Conservation (phyloP, 352 stramenopile species). For the Globisporangium lucens region DNA sequence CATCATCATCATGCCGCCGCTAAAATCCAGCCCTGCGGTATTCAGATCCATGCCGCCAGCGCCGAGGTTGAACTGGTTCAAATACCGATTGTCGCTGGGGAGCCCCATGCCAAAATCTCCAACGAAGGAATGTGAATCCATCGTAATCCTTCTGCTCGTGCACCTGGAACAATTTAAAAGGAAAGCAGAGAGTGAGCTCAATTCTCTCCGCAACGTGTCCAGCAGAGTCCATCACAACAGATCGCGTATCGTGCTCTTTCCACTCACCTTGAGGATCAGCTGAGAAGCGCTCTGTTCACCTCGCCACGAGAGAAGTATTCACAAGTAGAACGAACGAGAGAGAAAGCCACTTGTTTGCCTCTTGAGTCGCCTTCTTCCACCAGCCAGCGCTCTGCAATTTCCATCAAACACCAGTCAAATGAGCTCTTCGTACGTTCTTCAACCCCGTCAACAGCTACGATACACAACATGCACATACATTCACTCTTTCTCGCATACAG, state of each 20-base stretch:
- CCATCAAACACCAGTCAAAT: background rate
- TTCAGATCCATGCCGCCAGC: conserved; percentile 39
- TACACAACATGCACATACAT: background rate
- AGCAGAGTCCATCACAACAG: too few species aligned
- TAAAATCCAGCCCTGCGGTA: conserved; percentile 59
- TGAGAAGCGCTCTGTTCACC: background rate
- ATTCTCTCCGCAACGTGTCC: background rate
- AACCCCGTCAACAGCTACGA: background rate
- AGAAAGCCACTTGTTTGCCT: background rate
- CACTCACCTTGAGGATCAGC: conserved; percentile 3
- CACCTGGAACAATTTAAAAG: background rate
- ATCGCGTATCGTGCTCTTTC: background rate
- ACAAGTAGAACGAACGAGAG: background rate
- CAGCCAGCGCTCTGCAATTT: conserved; percentile 5
- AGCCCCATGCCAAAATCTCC: conserved; percentile 71
- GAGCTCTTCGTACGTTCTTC: background rate
- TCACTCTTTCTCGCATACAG: background rate
- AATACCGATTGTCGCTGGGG: conserved; percentile 64
- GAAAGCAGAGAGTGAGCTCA: background rate
- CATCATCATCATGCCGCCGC: conserved; percentile 66
- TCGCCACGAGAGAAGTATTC: conserved; percentile 6
- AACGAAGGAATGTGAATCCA: conserved; percentile 80
- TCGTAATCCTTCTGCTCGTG: conserved; percentile 13
- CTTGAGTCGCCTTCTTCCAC: background rate
- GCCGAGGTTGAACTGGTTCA: conserved; percentile 70